Evolutionary conservation across 176 grass and related monocot species (phyloP).

Genomic region (Coix lacrymajobi): DNA sequence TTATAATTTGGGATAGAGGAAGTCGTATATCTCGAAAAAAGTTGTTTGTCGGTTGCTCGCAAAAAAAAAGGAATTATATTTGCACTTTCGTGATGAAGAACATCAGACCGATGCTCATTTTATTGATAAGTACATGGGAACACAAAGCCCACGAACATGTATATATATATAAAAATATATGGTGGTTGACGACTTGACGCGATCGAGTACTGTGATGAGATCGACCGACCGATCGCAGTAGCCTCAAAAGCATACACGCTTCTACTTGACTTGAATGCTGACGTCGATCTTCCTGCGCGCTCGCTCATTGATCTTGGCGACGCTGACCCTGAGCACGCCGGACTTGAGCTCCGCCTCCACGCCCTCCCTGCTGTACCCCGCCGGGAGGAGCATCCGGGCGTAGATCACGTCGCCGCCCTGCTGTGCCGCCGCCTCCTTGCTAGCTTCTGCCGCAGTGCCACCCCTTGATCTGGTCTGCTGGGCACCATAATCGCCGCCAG

Average conservation of each 20-base stretch:
- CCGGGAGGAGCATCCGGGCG: conserved; percentile 30
- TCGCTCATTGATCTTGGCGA: background rate
- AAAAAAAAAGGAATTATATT: background rate
- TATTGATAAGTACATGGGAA: background rate
- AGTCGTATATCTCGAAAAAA: too few species aligned
- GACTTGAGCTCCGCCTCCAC: conserved; percentile 9
- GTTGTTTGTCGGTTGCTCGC: too few species aligned
- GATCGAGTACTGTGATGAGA: background rate
- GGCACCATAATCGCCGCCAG: background rate
- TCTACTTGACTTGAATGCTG: background rate
- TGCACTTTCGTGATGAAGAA: background rate
- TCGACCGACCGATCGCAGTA: background rate
- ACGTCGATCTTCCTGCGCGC: conserved; percentile 30
- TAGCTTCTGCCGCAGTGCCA: background rate
- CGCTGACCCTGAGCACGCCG: conserved; percentile 3
- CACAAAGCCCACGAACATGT: background rate
- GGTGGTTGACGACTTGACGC: too few species aligned
- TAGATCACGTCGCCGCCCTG: background rate
- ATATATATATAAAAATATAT: conserved; percentile 3
- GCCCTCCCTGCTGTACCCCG: conserved; percentile 24
- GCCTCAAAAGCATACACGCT: background rate
- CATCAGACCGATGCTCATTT: background rate
- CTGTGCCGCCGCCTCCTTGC: background rate
- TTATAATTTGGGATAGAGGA: too few species aligned
- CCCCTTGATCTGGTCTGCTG: background rate